Conservation (phyloP, 306 rosid genomes). For the Calophaca sinica region DNA sequence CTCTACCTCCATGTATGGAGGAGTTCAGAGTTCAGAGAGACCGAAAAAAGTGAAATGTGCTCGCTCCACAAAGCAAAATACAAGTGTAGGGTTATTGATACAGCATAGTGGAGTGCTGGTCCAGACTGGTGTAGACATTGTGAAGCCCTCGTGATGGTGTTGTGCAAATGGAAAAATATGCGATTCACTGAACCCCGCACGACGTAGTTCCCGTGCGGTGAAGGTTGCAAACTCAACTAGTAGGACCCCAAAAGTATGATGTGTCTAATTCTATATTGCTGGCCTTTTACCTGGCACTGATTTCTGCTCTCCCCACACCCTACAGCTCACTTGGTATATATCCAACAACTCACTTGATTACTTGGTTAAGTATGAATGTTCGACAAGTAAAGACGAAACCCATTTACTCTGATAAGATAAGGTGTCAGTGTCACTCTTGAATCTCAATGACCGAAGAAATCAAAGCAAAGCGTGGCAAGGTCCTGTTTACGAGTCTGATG, state of each 20-base stretch:
- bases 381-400: not conserved
- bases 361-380: conserved; percentile 4
- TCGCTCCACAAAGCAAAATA: conserved; percentile 47
- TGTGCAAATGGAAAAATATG: conserved; percentile 38
- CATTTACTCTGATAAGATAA: not conserved
- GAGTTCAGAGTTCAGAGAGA: conserved; percentile 25
- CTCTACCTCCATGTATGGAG: not conserved
- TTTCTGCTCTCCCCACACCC: conserved; percentile 33
- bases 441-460: conserved; percentile 33
- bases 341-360: not conserved
- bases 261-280: conserved; percentile 40
- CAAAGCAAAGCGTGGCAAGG: conserved; percentile 32
- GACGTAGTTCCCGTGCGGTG: conserved; percentile 45
- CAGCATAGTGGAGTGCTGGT: conserved; percentile 46
- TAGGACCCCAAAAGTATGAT: conserved; percentile 48
- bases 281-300: conserved; percentile 40
- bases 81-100: conserved; percentile 27
- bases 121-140: conserved; percentile 23
- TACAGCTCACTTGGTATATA: conserved; percentile 43
- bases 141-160: conserved; percentile 58
- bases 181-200: conserved; percentile 45
- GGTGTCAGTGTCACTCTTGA: conserved; percentile 45
- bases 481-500: conserved; percentile 19
- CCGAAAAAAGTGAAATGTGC: conserved; percentile 36
- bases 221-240: conserved; percentile 42